These are phyloP conservation scores for Psilocybe mexicana DNA, from an alignment of 1,284 basidiomycete genomes.

Conservation along the genomic window DNA sequence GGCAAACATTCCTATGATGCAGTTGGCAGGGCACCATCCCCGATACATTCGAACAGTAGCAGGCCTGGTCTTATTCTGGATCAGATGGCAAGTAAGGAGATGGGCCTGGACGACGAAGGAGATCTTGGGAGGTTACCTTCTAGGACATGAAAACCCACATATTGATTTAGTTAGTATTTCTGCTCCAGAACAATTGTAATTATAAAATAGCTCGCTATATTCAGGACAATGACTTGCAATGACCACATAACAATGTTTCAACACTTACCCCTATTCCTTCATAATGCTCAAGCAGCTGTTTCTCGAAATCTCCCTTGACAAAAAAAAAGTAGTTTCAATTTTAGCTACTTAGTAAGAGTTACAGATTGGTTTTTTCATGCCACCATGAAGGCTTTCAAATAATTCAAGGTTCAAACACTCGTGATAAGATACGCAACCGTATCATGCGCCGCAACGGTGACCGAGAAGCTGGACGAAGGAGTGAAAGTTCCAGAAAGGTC, in stretches of 20 bases:
- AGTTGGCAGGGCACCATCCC: constrained; percentile 12
- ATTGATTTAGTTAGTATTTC: no score
- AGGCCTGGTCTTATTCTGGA: not conserved
- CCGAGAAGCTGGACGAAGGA: constrained; percentile 36
- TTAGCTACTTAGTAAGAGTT: no score
- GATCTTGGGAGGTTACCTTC: constrained; percentile 15
- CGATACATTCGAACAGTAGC: not conserved
- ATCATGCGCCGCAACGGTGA: constrained; percentile 29
- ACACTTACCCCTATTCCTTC: no score
- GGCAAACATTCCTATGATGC: constrained; percentile 2
- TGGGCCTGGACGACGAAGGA: not conserved
- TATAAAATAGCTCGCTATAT: no score
- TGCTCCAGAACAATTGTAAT: no score
- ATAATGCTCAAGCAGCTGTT: no score
- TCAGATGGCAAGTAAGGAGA: not conserved
- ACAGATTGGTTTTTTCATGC: no score
- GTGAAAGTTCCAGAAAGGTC: constrained; percentile 44
- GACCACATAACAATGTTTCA: no score
- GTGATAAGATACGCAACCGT: not conserved
- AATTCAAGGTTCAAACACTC: not conserved
- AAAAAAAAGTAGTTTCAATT: no score
- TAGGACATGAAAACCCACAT: not conserved
- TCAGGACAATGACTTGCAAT: no score
- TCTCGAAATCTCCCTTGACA: no score
- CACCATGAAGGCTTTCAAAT: no score